A percentile compares a stretch with the other conserved stretches of the same genome.
These are phyloP conservation scores for Adenanthera pavonina DNA, from an alignment of 306 rosid genomes.

Conservation along the genomic window DNA sequence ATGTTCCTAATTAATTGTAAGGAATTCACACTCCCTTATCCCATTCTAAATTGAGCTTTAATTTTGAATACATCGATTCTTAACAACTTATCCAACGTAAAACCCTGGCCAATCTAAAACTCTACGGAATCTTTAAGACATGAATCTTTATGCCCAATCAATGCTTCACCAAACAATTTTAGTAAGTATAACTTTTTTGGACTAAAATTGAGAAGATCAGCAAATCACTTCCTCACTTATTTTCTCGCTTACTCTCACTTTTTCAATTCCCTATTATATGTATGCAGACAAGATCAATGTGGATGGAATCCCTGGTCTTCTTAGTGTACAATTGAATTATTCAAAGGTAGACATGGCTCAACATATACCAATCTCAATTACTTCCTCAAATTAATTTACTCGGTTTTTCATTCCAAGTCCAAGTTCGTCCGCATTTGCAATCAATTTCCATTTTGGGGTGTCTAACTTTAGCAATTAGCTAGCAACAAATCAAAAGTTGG, in stretches of 20 bases:
- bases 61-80: not conserved
- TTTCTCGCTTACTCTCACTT: not conserved
- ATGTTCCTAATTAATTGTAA: too few relatives aligned
- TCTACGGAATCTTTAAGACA: too few relatives aligned
- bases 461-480: too few relatives aligned
- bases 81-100: too few relatives aligned
- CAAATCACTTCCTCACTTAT: not conserved
- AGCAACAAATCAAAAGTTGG: too few relatives aligned
- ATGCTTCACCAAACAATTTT: not conserved
- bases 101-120: too few relatives aligned
- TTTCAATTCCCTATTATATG: not conserved
- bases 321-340: not conserved
- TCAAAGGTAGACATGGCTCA: not conserved
- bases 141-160: conserved; percentile 11
- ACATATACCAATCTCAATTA: not conserved
- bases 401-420: not conserved
- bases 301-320: conserved; percentile 17
- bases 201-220: not conserved
- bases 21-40: too few relatives aligned
- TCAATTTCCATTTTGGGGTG: too few relatives aligned
- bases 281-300: not conserved
- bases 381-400: not conserved
- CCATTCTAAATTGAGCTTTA: too few relatives aligned
- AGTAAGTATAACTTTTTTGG: too few relatives aligned
- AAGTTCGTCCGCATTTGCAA: not conserved